Conservation (phyloP, 2,329 filamentous ascomycete genomes). For the Fusarium multiceps region DNA sequence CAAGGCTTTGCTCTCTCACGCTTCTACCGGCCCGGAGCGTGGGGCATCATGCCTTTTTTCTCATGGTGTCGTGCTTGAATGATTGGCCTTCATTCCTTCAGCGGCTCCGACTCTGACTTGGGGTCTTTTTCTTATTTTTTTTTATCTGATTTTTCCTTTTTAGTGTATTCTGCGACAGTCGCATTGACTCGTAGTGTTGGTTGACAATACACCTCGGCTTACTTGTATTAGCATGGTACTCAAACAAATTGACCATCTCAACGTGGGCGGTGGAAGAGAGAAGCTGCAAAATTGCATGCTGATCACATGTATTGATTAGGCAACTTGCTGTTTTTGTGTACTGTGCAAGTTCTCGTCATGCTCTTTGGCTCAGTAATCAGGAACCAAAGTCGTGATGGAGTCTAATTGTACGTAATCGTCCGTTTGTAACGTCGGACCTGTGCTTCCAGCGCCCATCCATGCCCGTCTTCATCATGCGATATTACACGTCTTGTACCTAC, state of each 20-base stretch:
- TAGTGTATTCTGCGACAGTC: constrained; percentile 16
- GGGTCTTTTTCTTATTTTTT: constrained; percentile 1
- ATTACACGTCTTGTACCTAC: constrained; percentile 10
- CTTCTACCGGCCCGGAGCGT: constrained; percentile 44
- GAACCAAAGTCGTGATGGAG: constrained; percentile 29
- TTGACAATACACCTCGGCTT: constrained; percentile 12
- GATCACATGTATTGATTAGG: constrained; percentile 17
- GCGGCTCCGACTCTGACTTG: constrained; percentile 33
- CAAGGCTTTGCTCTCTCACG: not conserved
- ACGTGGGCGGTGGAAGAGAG: constrained; percentile 7
- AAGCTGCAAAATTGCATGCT: constrained; percentile 25
- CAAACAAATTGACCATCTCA: not conserved
- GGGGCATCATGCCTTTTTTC: constrained; percentile 45
- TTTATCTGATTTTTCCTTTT: constrained; percentile 21
- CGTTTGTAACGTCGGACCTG: constrained; percentile 30
- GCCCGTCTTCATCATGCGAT: constrained; percentile 38
- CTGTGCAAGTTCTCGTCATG: constrained; percentile 21
- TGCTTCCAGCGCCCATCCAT: constrained; percentile 12
- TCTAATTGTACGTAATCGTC: constrained; percentile 42
- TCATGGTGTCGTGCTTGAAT: constrained; percentile 47
- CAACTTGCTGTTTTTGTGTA: not conserved
- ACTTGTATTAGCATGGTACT: constrained; percentile 30
- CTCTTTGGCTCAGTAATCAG: constrained; percentile 27
- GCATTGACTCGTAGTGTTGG: constrained; percentile 22
- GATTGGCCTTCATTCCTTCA: constrained; percentile 50